A percentile compares a stretch with the other conserved stretches of the same genome.
phyloP scores from a whole-genome alignment of 768 basidiomycete genomes.

The Hericium erinaceus region DNA sequence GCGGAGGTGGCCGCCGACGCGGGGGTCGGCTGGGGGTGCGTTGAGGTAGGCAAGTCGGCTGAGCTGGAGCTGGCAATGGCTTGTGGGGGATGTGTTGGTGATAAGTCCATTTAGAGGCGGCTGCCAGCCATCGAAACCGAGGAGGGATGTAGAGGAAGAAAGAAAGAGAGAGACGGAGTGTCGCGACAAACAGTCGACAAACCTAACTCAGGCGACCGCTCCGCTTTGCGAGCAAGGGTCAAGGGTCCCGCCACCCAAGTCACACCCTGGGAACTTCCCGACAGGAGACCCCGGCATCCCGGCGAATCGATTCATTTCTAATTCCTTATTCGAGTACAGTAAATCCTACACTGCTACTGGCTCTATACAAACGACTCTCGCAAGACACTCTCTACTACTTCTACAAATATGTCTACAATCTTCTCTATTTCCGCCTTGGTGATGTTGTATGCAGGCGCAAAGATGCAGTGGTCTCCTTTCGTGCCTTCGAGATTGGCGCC shows the following conservation, averaged over 20 bases:
- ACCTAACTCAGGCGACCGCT: background rate
- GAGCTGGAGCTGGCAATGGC: slow-evolving; percentile 58
- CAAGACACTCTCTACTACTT: slow-evolving; percentile 57
- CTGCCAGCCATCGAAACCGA: slow-evolving; percentile 73
- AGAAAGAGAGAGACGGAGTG: background rate
- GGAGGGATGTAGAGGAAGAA: slow-evolving; percentile 9
- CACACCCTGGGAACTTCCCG: background rate
- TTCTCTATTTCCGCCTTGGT: slow-evolving; percentile 57
- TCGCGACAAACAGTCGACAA: background rate
- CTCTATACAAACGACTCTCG: slow-evolving; percentile 5
- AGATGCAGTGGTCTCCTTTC: slow-evolving; percentile 62
- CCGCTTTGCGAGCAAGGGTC: background rate
- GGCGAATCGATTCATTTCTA: background rate
- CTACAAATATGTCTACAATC: slow-evolving; percentile 59
- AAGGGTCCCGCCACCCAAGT: background rate
- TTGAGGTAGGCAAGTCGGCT: slow-evolving; percentile 22
- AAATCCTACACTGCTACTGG: background rate
- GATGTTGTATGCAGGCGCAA: slow-evolving; percentile 77
- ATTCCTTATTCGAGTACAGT: background rate
- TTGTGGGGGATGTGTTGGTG: slow-evolving; percentile 62
- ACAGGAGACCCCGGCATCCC: background rate
- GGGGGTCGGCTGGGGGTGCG: slow-evolving; percentile 33
- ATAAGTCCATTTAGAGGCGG: slow-evolving; percentile 89
- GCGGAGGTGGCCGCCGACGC: slow-evolving; percentile 24
- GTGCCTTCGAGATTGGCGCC: slow-evolving; percentile 61